A percentile compares a stretch with the other conserved stretches of the same genome.
These are phyloP conservation scores for Bodo saltans DNA, from an alignment of 78 protist species.

Conservation along the genomic window DNA sequence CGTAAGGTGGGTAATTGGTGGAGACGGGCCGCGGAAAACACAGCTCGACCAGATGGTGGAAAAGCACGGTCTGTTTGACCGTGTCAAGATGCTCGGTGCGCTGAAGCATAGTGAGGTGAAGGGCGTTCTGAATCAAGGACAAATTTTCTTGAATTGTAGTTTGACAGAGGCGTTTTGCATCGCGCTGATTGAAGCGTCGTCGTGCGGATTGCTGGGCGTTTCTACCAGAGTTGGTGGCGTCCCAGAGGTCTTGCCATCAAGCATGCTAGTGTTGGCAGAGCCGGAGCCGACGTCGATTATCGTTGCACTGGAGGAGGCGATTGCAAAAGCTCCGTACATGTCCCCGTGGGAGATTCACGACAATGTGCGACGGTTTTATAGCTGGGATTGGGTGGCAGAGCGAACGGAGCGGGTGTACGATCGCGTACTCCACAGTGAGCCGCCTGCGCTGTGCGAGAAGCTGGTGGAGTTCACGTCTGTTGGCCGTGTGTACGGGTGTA, in stretches of 20 bases:
- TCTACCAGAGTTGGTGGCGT: conserved; percentile 90
- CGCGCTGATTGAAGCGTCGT: conserved; percentile 95
- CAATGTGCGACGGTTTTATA: conserved; percentile 54
- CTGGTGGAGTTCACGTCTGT: neutral
- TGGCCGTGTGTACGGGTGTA: conserved; percentile 10
- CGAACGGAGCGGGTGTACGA: conserved; percentile 63
- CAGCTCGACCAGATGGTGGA: conserved; percentile 85
- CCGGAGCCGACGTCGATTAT: conserved; percentile 48
- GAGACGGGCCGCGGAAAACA: conserved; percentile 84
- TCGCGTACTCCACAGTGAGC: neutral
- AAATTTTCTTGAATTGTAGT: conserved; percentile 90
- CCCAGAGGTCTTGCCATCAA: conserved; percentile 87
- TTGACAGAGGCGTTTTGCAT: conserved; percentile 98
- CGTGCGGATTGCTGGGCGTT: conserved; percentile 77
- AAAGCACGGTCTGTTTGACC: conserved; percentile 68
- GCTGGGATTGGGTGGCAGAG: conserved; percentile 72
- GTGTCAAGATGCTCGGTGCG: conserved; percentile 83
- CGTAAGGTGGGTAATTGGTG: conserved; percentile 71
- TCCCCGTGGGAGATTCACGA: conserved; percentile 20
- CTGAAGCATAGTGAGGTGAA: conserved; percentile 76
- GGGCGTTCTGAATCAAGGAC: conserved; percentile 76
- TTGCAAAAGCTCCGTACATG: neutral
- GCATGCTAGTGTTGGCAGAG: conserved; percentile 60
- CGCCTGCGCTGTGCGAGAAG: conserved; percentile 10
- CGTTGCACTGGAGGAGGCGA: neutral